phyloP scores from a whole-genome alignment of 257 asterid genomes.

The Penstemon newberryi region DNA sequence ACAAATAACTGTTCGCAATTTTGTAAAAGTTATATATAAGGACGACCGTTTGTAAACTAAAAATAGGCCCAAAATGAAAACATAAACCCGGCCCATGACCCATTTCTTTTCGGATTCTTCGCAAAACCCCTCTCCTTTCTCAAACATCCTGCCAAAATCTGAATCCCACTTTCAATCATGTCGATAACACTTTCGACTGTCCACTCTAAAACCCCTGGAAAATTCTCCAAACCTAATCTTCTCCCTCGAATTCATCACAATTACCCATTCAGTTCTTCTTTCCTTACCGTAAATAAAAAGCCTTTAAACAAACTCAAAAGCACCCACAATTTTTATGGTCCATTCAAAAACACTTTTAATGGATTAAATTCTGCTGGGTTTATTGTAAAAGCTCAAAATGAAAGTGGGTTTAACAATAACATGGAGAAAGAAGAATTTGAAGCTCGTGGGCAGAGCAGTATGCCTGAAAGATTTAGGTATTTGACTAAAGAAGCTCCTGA shows the following conservation, averaged over 20 bases:
- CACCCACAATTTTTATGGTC: conserved; percentile 32
- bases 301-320: conserved; percentile 32
- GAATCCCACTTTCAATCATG: conserved; percentile 28
- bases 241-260: conserved; percentile 27
- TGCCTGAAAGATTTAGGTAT: conserved; percentile 84
- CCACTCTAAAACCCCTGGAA: conserved; percentile 34
- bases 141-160: too few species aligned
- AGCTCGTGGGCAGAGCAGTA: conserved; percentile 67
- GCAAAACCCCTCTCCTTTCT: too few species aligned
- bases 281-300: conserved; percentile 24
- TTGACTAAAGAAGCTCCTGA: conserved; percentile 82
- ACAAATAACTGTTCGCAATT: too few species aligned
- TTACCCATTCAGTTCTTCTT: conserved; percentile 23
- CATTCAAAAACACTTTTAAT: conserved; percentile 26
- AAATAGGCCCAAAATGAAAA: too few species aligned
- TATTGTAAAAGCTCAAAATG: conserved; percentile 43
- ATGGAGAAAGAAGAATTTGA: conserved; percentile 46
- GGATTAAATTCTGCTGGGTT: conserved; percentile 37
- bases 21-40: too few species aligned
- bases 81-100: too few species aligned
- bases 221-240: conserved; percentile 26
- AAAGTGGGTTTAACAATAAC: conserved; percentile 29
- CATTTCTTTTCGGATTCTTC: too few species aligned
- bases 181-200: conserved; percentile 46
- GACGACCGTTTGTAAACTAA: too few species aligned